Percentiles rank a stretch among this genome's conserved stretches.
Conservation (phyloP, 805 yeast genomes). For the Pichia cephalocereana region DNA sequence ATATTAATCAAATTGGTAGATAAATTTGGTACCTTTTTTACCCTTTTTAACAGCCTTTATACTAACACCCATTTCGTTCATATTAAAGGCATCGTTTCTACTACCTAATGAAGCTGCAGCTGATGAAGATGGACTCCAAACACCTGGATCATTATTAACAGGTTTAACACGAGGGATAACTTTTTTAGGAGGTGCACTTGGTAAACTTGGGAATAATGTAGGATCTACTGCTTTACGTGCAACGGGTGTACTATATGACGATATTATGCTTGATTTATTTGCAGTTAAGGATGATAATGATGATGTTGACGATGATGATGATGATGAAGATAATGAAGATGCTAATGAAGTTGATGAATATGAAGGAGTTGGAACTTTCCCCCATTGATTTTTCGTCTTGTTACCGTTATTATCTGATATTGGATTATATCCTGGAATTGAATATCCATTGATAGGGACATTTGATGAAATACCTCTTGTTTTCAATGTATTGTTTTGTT, state of each 20-base stretch:
- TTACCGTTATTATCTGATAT: neutral
- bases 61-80: slow-evolving; percentile 14
- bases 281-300: slow-evolving; percentile 3
- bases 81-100: slow-evolving; percentile 14
- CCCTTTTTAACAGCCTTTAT: slow-evolving; percentile 26
- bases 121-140: slow-evolving; percentile 22
- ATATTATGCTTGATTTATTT: neutral
- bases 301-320: neutral
- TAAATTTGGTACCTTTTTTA: slow-evolving; percentile 43
- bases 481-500: neutral
- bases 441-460: slow-evolving; percentile 12
- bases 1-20: slow-evolving; percentile 28
- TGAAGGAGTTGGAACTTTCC: slow-evolving; percentile 10
- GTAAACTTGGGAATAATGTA: slow-evolving; percentile 27
- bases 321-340: neutral
- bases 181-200: slow-evolving; percentile 33
- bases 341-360: neutral
- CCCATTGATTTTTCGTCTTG: slow-evolving; percentile 11
- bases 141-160: slow-evolving; percentile 20
- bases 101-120: neutral
- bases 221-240: slow-evolving; percentile 7
- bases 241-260: neutral
- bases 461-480: slow-evolving; percentile 12
- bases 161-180: slow-evolving; percentile 54
- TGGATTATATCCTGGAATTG: slow-evolving; percentile 15